These are phyloP conservation scores for Trametes punicea DNA, from an alignment of 768 basidiomycete species.

Conservation along the genomic window DNA sequence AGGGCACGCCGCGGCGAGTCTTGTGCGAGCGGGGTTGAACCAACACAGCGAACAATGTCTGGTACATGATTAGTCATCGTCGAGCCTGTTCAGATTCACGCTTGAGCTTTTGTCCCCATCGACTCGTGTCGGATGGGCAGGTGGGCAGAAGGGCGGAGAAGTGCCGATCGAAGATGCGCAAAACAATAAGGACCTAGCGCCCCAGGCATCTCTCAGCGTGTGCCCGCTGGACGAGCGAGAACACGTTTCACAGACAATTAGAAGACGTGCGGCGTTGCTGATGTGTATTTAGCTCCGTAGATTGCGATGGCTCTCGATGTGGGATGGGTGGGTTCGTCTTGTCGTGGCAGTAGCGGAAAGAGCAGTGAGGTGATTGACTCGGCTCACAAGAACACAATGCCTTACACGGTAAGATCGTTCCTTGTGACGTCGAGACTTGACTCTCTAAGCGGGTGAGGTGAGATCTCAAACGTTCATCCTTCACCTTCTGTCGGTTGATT, in stretches of 20 bases:
- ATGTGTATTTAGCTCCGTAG: constrained; percentile 1
- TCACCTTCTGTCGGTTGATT: no score
- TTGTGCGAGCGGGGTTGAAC: constrained; percentile 12
- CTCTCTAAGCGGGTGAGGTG: no score
- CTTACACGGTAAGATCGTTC: constrained; percentile 6
- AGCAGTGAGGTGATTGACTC: constrained; percentile 11
- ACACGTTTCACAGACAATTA: constrained; percentile 15
- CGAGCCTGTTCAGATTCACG: constrained; percentile 6
- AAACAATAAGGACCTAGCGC: constrained; percentile 9
- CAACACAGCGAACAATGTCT: constrained; percentile 17
- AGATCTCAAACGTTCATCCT: no score
- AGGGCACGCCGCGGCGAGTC: constrained; percentile 4
- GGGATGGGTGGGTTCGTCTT: constrained; percentile 1
- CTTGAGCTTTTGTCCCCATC: constrained; percentile 11
- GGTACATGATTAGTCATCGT: constrained; percentile 14
- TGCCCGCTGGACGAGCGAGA: neutral
- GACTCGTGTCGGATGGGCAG: constrained; percentile 1
- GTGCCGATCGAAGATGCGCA: constrained; percentile 14
- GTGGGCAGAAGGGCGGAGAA: neutral
- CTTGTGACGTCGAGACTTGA: neutral
- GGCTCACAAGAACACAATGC: constrained; percentile 9
- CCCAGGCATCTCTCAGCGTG: neutral
- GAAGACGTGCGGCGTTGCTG: neutral
- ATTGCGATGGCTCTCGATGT: neutral
- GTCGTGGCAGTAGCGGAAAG: constrained; percentile 10